Conservation (phyloP, 371 early-diverging fungal species). For the Lichtheimia hyalospora region DNA sequence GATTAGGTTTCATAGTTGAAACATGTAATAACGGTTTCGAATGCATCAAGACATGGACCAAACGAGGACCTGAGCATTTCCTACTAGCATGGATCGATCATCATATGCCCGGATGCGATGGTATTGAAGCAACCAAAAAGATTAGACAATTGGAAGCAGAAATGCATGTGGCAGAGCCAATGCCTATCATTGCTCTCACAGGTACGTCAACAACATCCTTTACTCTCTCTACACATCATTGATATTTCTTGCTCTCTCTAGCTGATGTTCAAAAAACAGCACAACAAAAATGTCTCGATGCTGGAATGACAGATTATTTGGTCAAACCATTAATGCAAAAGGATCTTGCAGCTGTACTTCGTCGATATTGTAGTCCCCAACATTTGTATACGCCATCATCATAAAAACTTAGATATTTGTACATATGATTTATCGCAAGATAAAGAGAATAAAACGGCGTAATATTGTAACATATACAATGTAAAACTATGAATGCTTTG, state of each 20-base stretch:
- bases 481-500: no score
- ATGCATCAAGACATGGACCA: constrained; percentile 38
- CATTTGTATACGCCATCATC: no score
- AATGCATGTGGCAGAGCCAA: constrained; percentile 13
- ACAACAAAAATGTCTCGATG: constrained; percentile 50
- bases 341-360: constrained; percentile 33
- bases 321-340: constrained; percentile 51
- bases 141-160: constrained; percentile 32
- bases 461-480: no score
- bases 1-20: constrained; percentile 39
- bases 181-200: constrained; percentile 49
- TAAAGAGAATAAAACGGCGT: no score
- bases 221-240: background rate
- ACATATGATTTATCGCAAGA: no score
- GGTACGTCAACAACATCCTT: constrained; percentile 12
- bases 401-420: no score
- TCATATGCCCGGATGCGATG: constrained; percentile 52
- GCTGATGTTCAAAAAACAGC: constrained; percentile 58
- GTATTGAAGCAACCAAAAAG: constrained; percentile 41
- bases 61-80: constrained; percentile 35
- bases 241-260: constrained; percentile 1
- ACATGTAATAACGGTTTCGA: constrained; percentile 47
- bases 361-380: constrained; percentile 12
- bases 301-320: constrained; percentile 59
- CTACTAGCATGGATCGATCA: constrained; percentile 47